Evolutionary conservation across 169 alveolate genomes (phyloP).

Genomic region (Eimeria necatrix): DNA sequence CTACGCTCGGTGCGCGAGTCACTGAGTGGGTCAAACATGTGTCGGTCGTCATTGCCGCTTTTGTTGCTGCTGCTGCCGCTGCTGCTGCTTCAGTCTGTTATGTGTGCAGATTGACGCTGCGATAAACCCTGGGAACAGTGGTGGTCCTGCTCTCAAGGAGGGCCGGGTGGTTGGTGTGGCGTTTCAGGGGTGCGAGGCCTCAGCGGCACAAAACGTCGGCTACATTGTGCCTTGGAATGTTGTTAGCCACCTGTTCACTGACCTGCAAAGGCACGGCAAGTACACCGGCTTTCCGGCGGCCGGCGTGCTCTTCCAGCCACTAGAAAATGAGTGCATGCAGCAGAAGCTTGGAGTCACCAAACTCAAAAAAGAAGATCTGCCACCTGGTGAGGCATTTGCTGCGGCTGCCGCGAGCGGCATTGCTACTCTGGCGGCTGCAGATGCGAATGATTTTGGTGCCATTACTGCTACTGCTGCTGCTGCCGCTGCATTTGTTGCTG

Average conservation of each 20-base stretch:
- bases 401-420: background rate
- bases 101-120: constrained; percentile 95
- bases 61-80: constrained; percentile 1
- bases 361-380: constrained; percentile 70
- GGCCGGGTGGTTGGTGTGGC: constrained; percentile 92
- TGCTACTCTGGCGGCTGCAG: background rate
- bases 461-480: background rate
- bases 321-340: constrained; percentile 86
- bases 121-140: constrained; percentile 93
- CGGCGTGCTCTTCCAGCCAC: constrained; percentile 88
- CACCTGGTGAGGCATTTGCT: background rate
- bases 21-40: background rate
- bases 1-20: no score
- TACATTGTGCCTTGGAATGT: constrained; percentile 90
- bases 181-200: constrained; percentile 89
- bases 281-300: constrained; percentile 89
- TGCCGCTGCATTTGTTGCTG: constrained; percentile 55
- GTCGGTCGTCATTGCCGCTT: background rate
- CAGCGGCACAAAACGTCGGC: constrained; percentile 89
- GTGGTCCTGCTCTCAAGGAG: constrained; percentile 92
- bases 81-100: constrained; percentile 83
- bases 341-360: constrained; percentile 83
- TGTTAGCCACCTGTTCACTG: constrained; percentile 86
- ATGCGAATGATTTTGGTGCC: background rate
- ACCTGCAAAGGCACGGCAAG: constrained; percentile 78